Conservation (phyloP, 306 rosid species). For the Canavalia ensiformis region DNA sequence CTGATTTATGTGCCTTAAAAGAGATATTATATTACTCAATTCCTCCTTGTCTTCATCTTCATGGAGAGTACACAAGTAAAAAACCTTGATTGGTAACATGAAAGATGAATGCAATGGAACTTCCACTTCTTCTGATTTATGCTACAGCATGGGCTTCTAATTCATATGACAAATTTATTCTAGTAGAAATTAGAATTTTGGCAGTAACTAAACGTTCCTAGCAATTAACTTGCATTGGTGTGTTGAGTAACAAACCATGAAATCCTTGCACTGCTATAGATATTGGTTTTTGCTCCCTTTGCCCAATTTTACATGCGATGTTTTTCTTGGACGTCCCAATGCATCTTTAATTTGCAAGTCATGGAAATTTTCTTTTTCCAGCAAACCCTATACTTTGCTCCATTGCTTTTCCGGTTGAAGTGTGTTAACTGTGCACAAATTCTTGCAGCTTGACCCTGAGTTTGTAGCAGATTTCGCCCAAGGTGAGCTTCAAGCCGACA, state of each 20-base stretch:
- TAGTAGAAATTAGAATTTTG: not conserved
- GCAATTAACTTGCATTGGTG: not conserved
- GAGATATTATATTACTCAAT: not conserved
- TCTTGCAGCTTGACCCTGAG: slow-evolving; percentile 82
- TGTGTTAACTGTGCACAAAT: slow-evolving; percentile 50
- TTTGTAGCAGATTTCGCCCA: slow-evolving; percentile 70
- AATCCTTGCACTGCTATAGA: not conserved
- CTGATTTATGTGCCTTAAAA: slow-evolving; percentile 12
- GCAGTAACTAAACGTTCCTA: slow-evolving; percentile 29
- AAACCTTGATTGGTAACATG: slow-evolving; percentile 4
- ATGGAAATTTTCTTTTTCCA: not conserved
- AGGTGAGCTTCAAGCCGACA: slow-evolving; percentile 75
- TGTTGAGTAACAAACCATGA: not conserved
- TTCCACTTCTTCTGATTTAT: not conserved
- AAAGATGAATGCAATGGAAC: not conserved
- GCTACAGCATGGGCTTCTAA: slow-evolving; percentile 21
- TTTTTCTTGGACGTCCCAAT: slow-evolving; percentile 4
- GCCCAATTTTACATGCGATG: slow-evolving; percentile 15
- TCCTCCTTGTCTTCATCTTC: not conserved
- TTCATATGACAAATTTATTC: slow-evolving; percentile 17
- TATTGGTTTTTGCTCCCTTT: slow-evolving; percentile 11
- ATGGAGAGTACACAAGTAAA: slow-evolving; percentile 3
- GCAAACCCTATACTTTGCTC: not conserved
- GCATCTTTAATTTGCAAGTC: slow-evolving; percentile 6
- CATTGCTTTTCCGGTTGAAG: slow-evolving; percentile 19